Percentiles rank a stretch among this genome's conserved stretches.
Evolutionary conservation across 2,329 filamentous ascomycete genomes (phyloP).

Genomic region (Orbilia quercus): DNA sequence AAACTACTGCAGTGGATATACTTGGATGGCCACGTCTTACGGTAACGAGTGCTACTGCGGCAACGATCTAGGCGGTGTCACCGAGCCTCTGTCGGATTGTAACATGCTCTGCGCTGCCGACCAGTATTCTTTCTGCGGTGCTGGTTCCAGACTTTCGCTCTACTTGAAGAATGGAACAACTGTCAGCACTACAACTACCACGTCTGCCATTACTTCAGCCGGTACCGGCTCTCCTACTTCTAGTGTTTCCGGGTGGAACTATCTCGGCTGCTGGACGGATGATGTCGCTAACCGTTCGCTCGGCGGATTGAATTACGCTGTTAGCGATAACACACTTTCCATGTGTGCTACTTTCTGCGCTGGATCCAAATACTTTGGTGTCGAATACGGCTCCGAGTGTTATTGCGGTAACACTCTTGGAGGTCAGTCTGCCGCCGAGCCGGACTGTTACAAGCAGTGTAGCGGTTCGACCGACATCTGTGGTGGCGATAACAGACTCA

Average conservation of each 20-base stretch:
- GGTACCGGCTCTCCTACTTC: neutral
- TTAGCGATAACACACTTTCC: constrained; percentile 17
- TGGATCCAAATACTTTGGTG: constrained; percentile 61
- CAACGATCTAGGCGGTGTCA: constrained; percentile 60
- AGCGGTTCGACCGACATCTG: constrained; percentile 8
- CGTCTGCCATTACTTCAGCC: neutral
- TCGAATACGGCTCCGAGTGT: constrained; percentile 64
- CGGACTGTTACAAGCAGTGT: constrained; percentile 38
- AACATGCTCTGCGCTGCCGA: constrained; percentile 46
- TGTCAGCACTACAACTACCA: constrained; percentile 1
- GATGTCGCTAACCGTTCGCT: constrained; percentile 22
- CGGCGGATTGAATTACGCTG: neutral
- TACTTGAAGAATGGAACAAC: constrained; percentile 28
- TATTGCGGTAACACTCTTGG: constrained; percentile 62
- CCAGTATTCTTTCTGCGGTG: constrained; percentile 49
- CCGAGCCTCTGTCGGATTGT: constrained; percentile 39
- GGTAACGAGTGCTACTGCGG: constrained; percentile 65
- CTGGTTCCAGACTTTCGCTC: constrained; percentile 40
- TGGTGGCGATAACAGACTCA: neutral
- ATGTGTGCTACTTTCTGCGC: constrained; percentile 32
- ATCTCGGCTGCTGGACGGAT: constrained; percentile 40
- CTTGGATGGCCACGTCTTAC: constrained; percentile 44
- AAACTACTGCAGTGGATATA: constrained; percentile 32
- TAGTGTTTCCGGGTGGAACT: constrained; percentile 1
- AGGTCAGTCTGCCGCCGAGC: constrained; percentile 54